These are phyloP conservation scores for Capsicum rhomboideum DNA, from an alignment of 257 asterid genomes.

Conservation along the genomic window DNA sequence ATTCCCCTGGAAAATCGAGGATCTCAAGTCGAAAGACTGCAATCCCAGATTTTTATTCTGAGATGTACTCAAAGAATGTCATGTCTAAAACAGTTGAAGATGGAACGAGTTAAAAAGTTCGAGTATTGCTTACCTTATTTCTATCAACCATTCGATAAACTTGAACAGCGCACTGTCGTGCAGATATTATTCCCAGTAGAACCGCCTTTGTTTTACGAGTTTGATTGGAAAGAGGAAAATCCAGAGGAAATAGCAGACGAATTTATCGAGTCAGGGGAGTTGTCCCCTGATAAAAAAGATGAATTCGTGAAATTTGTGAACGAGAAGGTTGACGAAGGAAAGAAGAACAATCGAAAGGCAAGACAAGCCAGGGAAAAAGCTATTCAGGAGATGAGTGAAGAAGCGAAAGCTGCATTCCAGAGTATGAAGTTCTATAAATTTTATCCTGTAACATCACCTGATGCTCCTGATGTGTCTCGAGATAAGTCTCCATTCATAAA, in stretches of 20 bases:
- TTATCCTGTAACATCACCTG: constrained; percentile 69
- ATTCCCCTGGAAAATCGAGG: constrained; percentile 62
- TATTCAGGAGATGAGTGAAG: constrained; percentile 57
- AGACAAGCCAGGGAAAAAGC: constrained; percentile 75
- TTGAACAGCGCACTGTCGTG: constrained; percentile 61
- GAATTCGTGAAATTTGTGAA: constrained; percentile 61
- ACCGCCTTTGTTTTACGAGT: constrained; percentile 71
- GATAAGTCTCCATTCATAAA: constrained; percentile 78
- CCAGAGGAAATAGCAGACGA: constrained; percentile 63
- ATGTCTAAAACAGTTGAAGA: constrained; percentile 59
- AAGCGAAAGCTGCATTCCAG: constrained; percentile 59
- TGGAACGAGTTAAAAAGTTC: constrained; percentile 73
- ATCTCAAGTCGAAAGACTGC: no score
- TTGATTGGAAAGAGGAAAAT: constrained; percentile 87
- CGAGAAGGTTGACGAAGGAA: constrained; percentile 76
- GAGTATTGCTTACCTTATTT: constrained; percentile 88
- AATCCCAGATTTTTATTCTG: constrained; percentile 67
- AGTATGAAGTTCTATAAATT: constrained; percentile 66
- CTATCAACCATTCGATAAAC: constrained; percentile 70
- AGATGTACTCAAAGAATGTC: constrained; percentile 59
- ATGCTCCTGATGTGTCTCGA: constrained; percentile 62
- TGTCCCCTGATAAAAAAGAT: constrained; percentile 61
- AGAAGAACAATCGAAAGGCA: constrained; percentile 73
- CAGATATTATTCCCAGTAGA: constrained; percentile 53
- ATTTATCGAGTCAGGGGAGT: constrained; percentile 56